These are phyloP conservation scores for Hypocrella siamensis DNA, from an alignment of 2,329 filamentous ascomycete genomes.

Conservation along the genomic window DNA sequence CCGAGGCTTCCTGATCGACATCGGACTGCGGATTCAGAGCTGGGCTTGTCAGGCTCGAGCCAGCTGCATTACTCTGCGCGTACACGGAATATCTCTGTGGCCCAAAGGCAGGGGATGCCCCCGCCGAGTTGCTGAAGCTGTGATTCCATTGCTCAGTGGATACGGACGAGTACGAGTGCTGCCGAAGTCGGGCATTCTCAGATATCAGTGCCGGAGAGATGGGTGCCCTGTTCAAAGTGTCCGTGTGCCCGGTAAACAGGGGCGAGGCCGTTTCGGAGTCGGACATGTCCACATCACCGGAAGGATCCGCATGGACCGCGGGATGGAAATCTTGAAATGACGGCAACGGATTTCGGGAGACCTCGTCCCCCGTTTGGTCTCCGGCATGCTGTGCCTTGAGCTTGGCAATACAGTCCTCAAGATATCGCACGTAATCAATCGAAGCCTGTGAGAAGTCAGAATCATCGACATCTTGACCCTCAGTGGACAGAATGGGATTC, in stretches of 20 bases:
- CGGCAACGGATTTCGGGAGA: constrained; percentile 15
- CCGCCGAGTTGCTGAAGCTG: constrained; percentile 31
- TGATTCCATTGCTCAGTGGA: constrained; percentile 34
- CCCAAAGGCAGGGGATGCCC: constrained; percentile 41
- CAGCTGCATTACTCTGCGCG: constrained; percentile 24
- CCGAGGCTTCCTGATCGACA: constrained; percentile 63
- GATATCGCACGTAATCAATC: constrained; percentile 89
- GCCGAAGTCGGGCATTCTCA: constrained; percentile 26
- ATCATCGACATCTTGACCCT: too few species aligned
- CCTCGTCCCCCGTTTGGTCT: constrained; percentile 11
- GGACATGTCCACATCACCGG: constrained; percentile 45
- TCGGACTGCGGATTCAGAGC: constrained; percentile 39
- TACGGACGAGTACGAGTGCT: constrained; percentile 39
- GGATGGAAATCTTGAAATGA: constrained; percentile 23
- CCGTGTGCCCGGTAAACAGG: constrained; percentile 19
- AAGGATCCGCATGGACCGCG: constrained; percentile 22
- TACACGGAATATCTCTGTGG: constrained; percentile 25
- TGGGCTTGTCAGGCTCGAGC: constrained; percentile 43
- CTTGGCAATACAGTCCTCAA: constrained; percentile 74
- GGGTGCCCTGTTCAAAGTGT: constrained; percentile 26
- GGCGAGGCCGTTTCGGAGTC: constrained; percentile 35
- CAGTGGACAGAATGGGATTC: background rate
- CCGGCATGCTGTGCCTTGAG: constrained; percentile 47
- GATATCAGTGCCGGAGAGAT: constrained; percentile 35
- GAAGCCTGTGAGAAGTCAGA: constrained; percentile 50